A percentile compares a stretch with the other conserved stretches of the same genome.
Conservation (phyloP, 306 rosid species). For the Mimosa pudica region DNA sequence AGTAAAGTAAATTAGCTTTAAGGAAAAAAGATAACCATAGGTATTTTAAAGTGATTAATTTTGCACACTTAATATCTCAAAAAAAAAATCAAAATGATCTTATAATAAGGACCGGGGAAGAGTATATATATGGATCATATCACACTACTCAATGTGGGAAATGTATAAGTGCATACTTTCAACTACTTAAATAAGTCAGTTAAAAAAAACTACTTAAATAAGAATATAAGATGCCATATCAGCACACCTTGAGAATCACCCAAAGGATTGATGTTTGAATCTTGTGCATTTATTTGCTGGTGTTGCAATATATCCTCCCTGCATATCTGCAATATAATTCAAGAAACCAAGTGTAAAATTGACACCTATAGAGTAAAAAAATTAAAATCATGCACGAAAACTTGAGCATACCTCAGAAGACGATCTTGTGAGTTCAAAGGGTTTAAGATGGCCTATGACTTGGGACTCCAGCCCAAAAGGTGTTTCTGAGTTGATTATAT, state of each 20-base stretch:
- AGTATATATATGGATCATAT: neutral
- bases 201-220: neutral
- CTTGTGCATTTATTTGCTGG: conserved; percentile 33
- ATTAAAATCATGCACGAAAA: neutral
- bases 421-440: conserved; percentile 39
- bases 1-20: too few relatives aligned
- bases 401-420: conserved; percentile 47
- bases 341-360: conserved; percentile 1
- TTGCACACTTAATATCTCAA: too few relatives aligned
- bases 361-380: neutral
- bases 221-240: neutral
- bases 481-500: conserved; percentile 26
- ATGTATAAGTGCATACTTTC: neutral
- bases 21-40: too few relatives aligned
- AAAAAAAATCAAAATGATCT: too few relatives aligned
- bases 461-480: conserved; percentile 46
- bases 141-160: too few relatives aligned
- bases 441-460: conserved; percentile 43
- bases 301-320: conserved; percentile 27
- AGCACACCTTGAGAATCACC: conserved; percentile 38
- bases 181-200: neutral
- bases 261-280: conserved; percentile 33
- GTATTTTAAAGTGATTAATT: too few relatives aligned
- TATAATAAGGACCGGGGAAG: too few relatives aligned
- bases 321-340: conserved; percentile 30